Evolutionary conservation across 768 basidiomycete genomes (phyloP).

Genomic region (Pleurotus pulmonarius): DNA sequence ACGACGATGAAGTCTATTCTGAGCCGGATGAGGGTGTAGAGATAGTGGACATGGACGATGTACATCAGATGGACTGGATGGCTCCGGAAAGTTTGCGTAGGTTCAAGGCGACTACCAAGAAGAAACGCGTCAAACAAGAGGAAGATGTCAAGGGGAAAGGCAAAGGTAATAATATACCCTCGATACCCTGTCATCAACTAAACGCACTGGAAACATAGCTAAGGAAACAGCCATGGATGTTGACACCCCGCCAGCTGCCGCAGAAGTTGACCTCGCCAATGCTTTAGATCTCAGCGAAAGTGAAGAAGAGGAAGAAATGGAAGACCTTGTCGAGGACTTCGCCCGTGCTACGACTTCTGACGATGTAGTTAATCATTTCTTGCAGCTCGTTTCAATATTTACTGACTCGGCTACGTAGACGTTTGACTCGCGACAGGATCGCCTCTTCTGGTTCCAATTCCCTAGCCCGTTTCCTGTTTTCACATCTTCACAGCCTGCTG

Average conservation of each 20-base stretch:
- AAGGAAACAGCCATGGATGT: conserved; percentile 6
- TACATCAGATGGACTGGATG: conserved; percentile 83
- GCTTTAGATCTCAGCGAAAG: conserved; percentile 70
- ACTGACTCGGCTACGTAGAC: conserved; percentile 31
- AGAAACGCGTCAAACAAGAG: conserved; percentile 43
- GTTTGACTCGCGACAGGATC: conserved; percentile 50
- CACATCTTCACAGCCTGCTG: conserved; percentile 25
- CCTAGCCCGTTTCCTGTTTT: conserved; percentile 83
- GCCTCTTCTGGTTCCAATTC: conserved; percentile 88
- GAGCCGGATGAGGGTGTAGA: conserved; percentile 87
- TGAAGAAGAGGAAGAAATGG: conserved; percentile 77
- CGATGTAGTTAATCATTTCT: conserved; percentile 26
- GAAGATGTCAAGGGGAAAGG: conserved; percentile 22
- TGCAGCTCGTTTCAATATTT: too few relatives aligned
- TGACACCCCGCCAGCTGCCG: conserved; percentile 13
- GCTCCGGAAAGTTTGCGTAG: conserved; percentile 72
- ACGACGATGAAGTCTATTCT: conserved; percentile 72
- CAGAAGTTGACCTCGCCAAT: conserved; percentile 46
- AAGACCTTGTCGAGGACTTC: conserved; percentile 75
- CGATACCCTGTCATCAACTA: neutral
- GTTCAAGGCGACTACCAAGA: conserved; percentile 33
- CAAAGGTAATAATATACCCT: conserved; percentile 23
- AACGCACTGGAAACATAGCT: neutral
- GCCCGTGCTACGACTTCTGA: conserved; percentile 33
- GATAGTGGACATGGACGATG: conserved; percentile 79